phyloP scores from a whole-genome alignment of 139 green algal genomes.

The Tetradesmus obliquus region DNA sequence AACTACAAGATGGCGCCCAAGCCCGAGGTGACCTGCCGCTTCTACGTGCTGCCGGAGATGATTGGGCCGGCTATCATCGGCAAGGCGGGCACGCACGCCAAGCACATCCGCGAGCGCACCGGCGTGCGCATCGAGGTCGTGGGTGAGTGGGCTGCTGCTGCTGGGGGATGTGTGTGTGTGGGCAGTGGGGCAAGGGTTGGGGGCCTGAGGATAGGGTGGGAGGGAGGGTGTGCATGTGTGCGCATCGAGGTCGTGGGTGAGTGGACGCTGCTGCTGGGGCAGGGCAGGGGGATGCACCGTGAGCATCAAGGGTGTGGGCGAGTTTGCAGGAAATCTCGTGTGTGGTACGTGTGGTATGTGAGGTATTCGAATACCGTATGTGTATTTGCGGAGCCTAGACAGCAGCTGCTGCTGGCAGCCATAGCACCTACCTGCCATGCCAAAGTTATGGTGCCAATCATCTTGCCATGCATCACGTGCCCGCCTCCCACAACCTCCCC shows the following conservation, averaged over 20 bases:
- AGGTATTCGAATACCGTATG: too few relatives aligned
- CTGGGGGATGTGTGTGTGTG: background rate
- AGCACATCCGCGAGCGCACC: constrained; percentile 41
- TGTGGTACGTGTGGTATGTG: too few relatives aligned
- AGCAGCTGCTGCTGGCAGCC: too few relatives aligned
- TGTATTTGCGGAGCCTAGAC: too few relatives aligned
- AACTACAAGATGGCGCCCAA: constrained; percentile 40
- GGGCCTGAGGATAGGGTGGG: background rate
- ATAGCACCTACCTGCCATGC: too few relatives aligned
- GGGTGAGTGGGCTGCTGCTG: constrained; percentile 15
- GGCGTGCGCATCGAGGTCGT: constrained; percentile 43
- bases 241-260: constrained; percentile 37
- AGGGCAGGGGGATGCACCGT: too few relatives aligned
- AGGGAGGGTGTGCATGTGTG: background rate
- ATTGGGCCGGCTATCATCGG: constrained; percentile 46
- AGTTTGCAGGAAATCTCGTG: too few relatives aligned
- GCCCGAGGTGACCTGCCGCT: constrained; percentile 34
- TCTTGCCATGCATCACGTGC: too few relatives aligned
- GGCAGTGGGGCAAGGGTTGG: background rate
- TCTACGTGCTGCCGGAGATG: constrained; percentile 39
- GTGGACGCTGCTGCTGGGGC: background rate
- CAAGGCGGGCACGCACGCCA: constrained; percentile 45
- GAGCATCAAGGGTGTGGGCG: too few relatives aligned
- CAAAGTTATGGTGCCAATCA: too few relatives aligned
- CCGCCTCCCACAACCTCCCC: background rate